Percentiles rank a stretch among this genome's conserved stretches.
phyloP scores from a whole-genome alignment of 495 filamentous ascomycete species.

The Talaromyces borbonicus region DNA sequence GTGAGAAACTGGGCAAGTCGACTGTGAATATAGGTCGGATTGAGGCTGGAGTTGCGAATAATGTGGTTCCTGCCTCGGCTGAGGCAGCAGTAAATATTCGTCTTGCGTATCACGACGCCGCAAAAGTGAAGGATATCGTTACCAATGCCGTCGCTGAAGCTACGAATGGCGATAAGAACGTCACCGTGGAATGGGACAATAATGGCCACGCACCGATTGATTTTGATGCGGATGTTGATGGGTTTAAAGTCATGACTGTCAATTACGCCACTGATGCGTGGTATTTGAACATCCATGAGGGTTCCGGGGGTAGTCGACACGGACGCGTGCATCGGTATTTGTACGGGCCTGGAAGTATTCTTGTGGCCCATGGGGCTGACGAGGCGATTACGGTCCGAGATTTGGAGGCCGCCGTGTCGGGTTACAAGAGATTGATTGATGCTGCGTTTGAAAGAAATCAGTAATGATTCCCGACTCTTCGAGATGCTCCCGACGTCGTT shows the following conservation, averaged over 20 bases:
- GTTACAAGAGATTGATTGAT: constrained; percentile 60
- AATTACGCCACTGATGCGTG: constrained; percentile 94
- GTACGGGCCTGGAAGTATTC: constrained; percentile 81
- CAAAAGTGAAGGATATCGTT: constrained; percentile 42
- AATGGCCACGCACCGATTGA: constrained; percentile 63
- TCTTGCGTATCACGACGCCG: constrained; percentile 61
- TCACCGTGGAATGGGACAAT: constrained; percentile 46
- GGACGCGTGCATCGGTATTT: constrained; percentile 65
- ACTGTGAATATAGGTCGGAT: constrained; percentile 79
- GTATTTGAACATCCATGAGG: constrained; percentile 43
- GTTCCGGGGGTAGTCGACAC: constrained; percentile 3
- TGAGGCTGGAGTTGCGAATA: constrained; percentile 73
- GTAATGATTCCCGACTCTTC: too few species aligned
- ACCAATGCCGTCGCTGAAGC: constrained; percentile 45
- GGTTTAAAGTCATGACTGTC: constrained; percentile 68
- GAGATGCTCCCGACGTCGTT: too few species aligned
- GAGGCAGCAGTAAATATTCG: constrained; percentile 56
- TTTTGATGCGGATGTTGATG: constrained; percentile 69
- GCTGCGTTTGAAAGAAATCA: constrained; percentile 41
- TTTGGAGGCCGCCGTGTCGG: constrained; percentile 56
- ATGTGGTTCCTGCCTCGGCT: constrained; percentile 74
- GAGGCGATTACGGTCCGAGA: constrained; percentile 67
- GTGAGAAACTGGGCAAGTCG: constrained; percentile 69
- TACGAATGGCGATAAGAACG: constrained; percentile 47
- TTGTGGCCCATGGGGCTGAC: constrained; percentile 80